Evolutionary conservation across 805 yeast genomes (phyloP), one percentile per base, ranked within the genome.

Genomic region (Kazachstania taianensis): DNA sequence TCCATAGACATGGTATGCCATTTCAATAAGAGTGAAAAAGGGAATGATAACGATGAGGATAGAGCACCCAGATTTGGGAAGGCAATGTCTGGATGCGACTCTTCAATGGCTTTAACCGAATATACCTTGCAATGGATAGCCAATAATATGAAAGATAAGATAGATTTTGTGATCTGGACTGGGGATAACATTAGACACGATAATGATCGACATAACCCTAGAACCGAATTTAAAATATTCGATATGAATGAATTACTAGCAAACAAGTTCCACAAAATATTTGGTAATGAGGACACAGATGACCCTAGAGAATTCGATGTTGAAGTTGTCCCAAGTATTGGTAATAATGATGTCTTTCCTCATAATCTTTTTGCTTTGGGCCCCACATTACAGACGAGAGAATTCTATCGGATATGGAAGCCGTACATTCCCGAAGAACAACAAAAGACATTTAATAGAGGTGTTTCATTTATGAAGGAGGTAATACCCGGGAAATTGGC

Each of bases 161-260:
- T 84, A 33, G 95, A 84, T 55, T 84, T 84, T 57, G 78, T 84
- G 9, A 70, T 84, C 10, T 84, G 94, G 94, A 83, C 94, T 0
- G 95, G 95, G 22, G 95, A 84, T 58, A 84, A 83, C 48, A 73
- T 81, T 31, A 67, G 94, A 38, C 94, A 83, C 55, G 94, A 83
- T 55, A 81, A 78, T 48, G 94, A 83, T 58, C 65, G 94, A 52
- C 53, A 55, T 15, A 60, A 62, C 49, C 95, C 94, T 2, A 70
- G 95, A 62, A 73, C 82, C 1, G 94, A 83, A 49, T 49, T 52
- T 39, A 73, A 76, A 38, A 84, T 84, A 31, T 73, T 82, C 42
- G 78, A 76, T 9, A 68, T 78, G 73, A 83, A 83, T 52, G 66
- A 69, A 42, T 44, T 63, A 19, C 72, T 81, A 7, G 67, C 84